phyloP scores from a whole-genome alignment of 1,284 basidiomycete genomes.

The Takashimella tepidaria region DNA sequence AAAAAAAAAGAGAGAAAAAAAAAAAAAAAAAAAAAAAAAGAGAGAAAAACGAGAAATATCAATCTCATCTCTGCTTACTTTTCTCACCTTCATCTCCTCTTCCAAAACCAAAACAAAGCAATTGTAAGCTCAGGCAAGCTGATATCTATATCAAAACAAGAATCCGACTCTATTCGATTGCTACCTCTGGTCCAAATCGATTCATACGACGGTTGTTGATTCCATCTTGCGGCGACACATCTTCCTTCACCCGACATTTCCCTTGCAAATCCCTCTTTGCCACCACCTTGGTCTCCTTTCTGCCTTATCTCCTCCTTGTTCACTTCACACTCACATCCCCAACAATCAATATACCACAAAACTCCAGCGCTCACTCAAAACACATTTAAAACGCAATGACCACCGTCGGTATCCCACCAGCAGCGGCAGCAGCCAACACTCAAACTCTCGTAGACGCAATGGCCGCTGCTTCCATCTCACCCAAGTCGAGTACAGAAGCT shows the following conservation, averaged over 20 bases:
- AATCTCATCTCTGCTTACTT: no score
- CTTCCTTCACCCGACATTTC: not conserved
- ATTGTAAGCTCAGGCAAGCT: no score
- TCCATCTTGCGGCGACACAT: no score
- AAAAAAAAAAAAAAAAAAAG: not conserved
- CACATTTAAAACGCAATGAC: conserved; percentile 2
- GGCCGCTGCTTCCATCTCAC: conserved; percentile 30
- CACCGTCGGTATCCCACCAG: conserved; percentile 27
- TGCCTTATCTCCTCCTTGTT: not conserved
- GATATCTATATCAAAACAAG: no score
- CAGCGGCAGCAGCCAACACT: conserved; percentile 28
- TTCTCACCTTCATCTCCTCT: not conserved
- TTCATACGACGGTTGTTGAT: no score
- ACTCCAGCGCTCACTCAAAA: no score
- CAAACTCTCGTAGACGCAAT: conserved; percentile 34
- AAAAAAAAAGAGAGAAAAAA: not conserved
- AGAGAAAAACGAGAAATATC: conserved; percentile 4
- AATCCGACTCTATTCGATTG: no score
- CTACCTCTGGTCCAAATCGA: no score
- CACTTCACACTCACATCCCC: not conserved
- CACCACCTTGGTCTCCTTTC: not conserved
- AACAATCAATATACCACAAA: no score
- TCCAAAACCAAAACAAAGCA: not conserved
- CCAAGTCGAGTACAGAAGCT: conserved; percentile 9
- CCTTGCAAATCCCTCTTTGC: not conserved